Percentiles rank a stretch among this genome's conserved stretches.
These are phyloP conservation scores for Setaria italica DNA, from an alignment of 202 grass and related monocot genomes.

Conservation along the genomic window DNA sequence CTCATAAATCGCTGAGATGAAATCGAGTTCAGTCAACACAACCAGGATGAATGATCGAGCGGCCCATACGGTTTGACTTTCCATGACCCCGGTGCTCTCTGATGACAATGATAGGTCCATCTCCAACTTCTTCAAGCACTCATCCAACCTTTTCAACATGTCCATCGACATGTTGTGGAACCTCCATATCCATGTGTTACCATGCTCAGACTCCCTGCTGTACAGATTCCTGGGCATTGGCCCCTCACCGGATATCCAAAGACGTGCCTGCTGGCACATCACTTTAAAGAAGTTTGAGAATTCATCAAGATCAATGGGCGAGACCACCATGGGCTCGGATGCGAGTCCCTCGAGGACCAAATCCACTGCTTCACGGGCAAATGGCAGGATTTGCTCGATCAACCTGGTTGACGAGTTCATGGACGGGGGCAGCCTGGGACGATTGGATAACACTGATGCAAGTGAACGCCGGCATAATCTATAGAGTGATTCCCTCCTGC, in stretches of 20 bases:
- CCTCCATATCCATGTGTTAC: constrained; percentile 60
- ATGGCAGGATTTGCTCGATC: constrained; percentile 72
- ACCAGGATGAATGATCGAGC: constrained; percentile 65
- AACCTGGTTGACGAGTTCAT: constrained; percentile 54
- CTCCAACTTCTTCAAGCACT: constrained; percentile 71
- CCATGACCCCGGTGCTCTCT: constrained; percentile 41
- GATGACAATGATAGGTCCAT: constrained; percentile 60
- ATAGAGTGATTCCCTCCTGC: constrained; percentile 69
- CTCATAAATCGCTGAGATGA: constrained; percentile 75
- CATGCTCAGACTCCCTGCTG: constrained; percentile 58
- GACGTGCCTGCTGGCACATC: constrained; percentile 49
- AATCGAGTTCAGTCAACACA: constrained; percentile 75
- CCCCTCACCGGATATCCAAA: constrained; percentile 51
- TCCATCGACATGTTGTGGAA: constrained; percentile 65
- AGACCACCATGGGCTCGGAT: constrained; percentile 59
- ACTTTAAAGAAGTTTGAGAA: constrained; percentile 80
- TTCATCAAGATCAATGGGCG: constrained; percentile 61
- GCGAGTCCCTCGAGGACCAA: constrained; percentile 50
- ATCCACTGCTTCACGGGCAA: constrained; percentile 58
- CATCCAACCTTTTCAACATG: constrained; percentile 67
- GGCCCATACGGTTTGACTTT: constrained; percentile 54
- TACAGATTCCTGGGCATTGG: constrained; percentile 63
- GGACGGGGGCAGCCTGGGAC: constrained; percentile 8
- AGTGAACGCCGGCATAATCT: constrained; percentile 61
- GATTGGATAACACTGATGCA: constrained; percentile 58